These are phyloP conservation scores for Torulaspora indica DNA, from an alignment of 805 yeast species.

Conservation along the genomic window DNA sequence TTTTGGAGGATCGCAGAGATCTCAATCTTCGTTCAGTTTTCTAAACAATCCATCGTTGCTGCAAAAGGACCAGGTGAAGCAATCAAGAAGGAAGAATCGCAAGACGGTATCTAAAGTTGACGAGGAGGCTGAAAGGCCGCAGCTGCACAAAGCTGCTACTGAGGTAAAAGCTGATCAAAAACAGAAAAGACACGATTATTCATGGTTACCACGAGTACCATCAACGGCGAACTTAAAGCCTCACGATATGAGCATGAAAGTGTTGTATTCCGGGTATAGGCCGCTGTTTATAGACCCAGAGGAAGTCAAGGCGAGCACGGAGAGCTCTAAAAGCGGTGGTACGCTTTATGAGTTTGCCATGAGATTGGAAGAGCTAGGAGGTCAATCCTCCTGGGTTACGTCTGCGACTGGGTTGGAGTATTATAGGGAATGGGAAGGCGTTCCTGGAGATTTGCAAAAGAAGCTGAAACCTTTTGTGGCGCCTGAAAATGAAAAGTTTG, in stretches of 20 bases:
- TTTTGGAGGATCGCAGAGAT: conserved; percentile 13
- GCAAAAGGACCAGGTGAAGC: conserved; percentile 20
- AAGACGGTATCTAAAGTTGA: conserved; percentile 12
- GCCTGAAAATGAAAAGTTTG: conserved; percentile 19
- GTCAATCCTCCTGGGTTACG: conserved; percentile 35
- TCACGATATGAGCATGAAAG: conserved; percentile 23
- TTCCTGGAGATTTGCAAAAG: conserved; percentile 32
- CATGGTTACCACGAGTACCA: conserved; percentile 33
- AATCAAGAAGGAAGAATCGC: conserved; percentile 14
- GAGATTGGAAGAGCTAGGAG: conserved; percentile 29
- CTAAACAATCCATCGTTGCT: conserved; percentile 22
- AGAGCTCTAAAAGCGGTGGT: conserved; percentile 1
- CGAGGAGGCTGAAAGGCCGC: conserved; percentile 11
- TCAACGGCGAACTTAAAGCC: conserved; percentile 26
- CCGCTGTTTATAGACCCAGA: conserved; percentile 26
- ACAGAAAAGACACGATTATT: conserved; percentile 21
- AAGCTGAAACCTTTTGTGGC: conserved; percentile 36
- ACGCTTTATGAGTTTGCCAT: conserved; percentile 30
- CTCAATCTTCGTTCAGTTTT: conserved; percentile 27
- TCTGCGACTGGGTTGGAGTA: conserved; percentile 37
- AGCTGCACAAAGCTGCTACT: conserved; percentile 7
- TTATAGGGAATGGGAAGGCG: conserved; percentile 35
- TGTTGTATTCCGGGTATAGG: conserved; percentile 33
- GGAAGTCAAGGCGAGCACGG: conserved; percentile 9
- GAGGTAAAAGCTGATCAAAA: conserved; percentile 4